Percentiles rank a stretch among this genome's conserved stretches.
These are phyloP conservation scores for Barnettozyma siamensis DNA, from an alignment of 805 yeast genomes.

Conservation along the genomic window DNA sequence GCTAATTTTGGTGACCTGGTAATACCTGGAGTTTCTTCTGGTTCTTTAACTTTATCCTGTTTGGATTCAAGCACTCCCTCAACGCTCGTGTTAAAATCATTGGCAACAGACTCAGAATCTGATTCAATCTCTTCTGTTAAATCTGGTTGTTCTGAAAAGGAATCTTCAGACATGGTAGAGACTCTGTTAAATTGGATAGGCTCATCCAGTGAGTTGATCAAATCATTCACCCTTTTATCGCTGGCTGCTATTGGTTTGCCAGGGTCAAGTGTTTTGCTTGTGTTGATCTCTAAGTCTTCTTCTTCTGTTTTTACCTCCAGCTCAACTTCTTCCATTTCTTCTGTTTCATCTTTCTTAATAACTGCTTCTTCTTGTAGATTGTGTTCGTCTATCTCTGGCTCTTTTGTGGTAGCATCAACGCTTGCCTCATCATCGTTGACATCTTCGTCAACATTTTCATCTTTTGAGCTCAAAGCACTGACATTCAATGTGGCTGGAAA, in stretches of 20 bases:
- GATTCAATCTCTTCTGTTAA: background rate
- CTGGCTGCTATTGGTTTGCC: conserved; percentile 27
- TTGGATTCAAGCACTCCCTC: background rate
- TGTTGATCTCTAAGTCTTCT: conserved; percentile 3
- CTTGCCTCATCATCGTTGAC: too few relatives aligned
- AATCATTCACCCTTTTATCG: conserved; percentile 16
- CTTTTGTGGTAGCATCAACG: too few relatives aligned
- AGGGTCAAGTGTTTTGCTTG: conserved; percentile 41
- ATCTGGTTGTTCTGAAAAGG: conserved; percentile 1
- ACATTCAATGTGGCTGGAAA: conserved; percentile 42
- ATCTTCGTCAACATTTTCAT: background rate
- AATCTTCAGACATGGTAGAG: conserved; percentile 29
- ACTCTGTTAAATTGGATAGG: conserved; percentile 38
- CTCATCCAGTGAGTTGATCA: conserved; percentile 30
- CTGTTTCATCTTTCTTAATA: too few relatives aligned
- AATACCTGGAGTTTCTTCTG: too few relatives aligned
- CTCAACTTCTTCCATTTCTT: background rate
- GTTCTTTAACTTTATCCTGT: background rate
- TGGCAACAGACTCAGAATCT: background rate
- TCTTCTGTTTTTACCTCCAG: too few relatives aligned
- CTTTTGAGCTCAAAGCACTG: conserved; percentile 33
- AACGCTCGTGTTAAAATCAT: background rate
- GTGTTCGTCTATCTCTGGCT: too few relatives aligned
- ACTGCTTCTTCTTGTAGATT: too few relatives aligned
- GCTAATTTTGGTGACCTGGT: too few relatives aligned